A percentile compares a stretch with the other conserved stretches of the same genome.
Conservation (phyloP, 495 filamentous ascomycete genomes). For the Penicillium cataractarum region DNA sequence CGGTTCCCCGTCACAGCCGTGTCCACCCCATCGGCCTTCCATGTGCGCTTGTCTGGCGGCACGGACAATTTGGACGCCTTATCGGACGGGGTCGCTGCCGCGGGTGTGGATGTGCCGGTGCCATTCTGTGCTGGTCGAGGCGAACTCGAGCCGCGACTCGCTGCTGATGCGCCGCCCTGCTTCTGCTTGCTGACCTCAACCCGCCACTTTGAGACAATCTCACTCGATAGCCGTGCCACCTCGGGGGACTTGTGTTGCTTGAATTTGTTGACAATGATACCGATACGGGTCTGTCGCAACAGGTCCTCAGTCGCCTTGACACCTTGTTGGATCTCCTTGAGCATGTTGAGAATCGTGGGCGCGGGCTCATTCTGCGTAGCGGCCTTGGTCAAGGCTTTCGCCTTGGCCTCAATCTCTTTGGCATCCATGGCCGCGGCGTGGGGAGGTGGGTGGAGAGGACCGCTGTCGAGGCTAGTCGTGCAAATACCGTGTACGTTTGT, state of each 20-base stretch:
- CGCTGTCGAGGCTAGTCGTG: not conserved
- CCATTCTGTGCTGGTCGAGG: slow-evolving; percentile 47
- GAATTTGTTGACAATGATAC: slow-evolving; percentile 83
- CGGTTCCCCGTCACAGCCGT: slow-evolving; percentile 67
- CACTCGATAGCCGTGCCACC: slow-evolving; percentile 71
- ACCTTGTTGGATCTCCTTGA: slow-evolving; percentile 76
- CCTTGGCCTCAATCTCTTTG: slow-evolving; percentile 73
- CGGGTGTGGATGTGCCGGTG: slow-evolving; percentile 38
- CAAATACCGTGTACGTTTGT: not conserved
- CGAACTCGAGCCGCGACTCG: slow-evolving; percentile 45
- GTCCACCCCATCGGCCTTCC: slow-evolving; percentile 78
- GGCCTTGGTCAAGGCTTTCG: slow-evolving; percentile 78
- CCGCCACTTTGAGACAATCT: slow-evolving; percentile 88
- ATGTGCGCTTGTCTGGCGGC: slow-evolving; percentile 74
- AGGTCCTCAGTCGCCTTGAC: slow-evolving; percentile 86
- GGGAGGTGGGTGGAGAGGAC: not conserved
- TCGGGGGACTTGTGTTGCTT: slow-evolving; percentile 74
- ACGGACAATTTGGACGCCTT: slow-evolving; percentile 65
- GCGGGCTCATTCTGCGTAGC: slow-evolving; percentile 67
- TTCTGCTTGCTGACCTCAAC: slow-evolving; percentile 77
- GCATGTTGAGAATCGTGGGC: slow-evolving; percentile 63
- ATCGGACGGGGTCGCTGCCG: slow-evolving; percentile 48
- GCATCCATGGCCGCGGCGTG: slow-evolving; percentile 66
- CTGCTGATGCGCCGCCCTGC: slow-evolving; percentile 52
- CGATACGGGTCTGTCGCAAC: slow-evolving; percentile 81